Evolutionary conservation across 2,329 filamentous ascomycete genomes (phyloP), one percentile per base, ranked within the genome.

Genomic region (Aspergillus luchuensis): DNA sequence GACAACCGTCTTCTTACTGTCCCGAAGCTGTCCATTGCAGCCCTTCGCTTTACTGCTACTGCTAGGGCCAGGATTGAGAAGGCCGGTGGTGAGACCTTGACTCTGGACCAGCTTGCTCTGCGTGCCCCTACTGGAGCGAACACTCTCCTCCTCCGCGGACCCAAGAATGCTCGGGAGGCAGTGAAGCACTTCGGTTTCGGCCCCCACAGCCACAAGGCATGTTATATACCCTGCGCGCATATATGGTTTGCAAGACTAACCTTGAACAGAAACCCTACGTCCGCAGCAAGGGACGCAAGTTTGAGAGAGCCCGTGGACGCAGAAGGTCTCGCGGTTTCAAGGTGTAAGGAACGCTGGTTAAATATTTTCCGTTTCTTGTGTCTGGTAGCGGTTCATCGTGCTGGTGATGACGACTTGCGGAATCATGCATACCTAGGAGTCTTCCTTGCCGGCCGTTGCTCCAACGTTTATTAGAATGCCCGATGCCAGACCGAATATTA

Each of bases 161-260:
- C 95, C 82, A 99, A 97, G 92, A 98, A 98, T 84, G 82, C 92
- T 74, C 90, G 95, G 79, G 95, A 99, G 89, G 91, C 95, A 67
- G 85, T 98, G 82, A 98, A 96, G 91, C 96, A 99, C 86, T 99
- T 99, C 80, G 95, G 96, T 79, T 91, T 99, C 75, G 96, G 95
- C 71, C 95, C 95, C 70, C 95, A 99, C 89, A 93, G 89, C 82
- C 85, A 96, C 90, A 99, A 98, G 91, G 91, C 92, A 80, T 71
- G 85, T 41, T 28, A 21, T 23, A 21, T 13, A 25, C 43, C 2
- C 19, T 19, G 2, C 17, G n/a, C n/a, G 17, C 5, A 2, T 28
- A 3, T 3, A 23, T 39, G 8, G 19, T 63, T 43, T 55, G 4
- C 21, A 21, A 4, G 17, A 54, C 67, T 72, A 64, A 72, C 56